Percentiles rank a stretch among this genome's conserved stretches.
Conservation (phyloP, 2,329 filamentous ascomycete genomes). For the Fusarium ambrosium region DNA sequence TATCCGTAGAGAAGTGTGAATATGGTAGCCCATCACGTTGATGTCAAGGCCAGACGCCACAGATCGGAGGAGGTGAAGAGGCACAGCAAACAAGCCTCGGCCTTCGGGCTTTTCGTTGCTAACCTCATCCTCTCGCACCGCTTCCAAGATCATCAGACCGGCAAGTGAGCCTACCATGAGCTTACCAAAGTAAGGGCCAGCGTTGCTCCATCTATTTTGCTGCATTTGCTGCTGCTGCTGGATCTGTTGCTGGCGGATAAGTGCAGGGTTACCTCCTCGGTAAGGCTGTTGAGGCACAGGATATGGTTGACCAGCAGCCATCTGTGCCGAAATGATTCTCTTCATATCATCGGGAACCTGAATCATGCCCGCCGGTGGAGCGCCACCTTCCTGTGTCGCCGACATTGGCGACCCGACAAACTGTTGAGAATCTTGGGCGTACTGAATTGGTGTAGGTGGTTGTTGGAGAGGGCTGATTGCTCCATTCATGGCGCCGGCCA, state of each 20-base stretch:
- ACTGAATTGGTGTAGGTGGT: slow-evolving; percentile 66
- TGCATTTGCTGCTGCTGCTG: slow-evolving; percentile 66
- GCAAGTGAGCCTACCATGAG: slow-evolving; percentile 94
- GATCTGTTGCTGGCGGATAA: slow-evolving; percentile 69
- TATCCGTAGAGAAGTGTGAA: slow-evolving; percentile 67
- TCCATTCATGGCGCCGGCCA: slow-evolving; percentile 78
- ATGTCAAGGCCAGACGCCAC: slow-evolving; percentile 64
- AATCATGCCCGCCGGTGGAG: slow-evolving; percentile 70
- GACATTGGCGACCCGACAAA: slow-evolving; percentile 62
- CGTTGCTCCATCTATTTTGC: slow-evolving; percentile 66
- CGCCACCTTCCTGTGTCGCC: slow-evolving; percentile 55
- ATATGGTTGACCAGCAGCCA: slow-evolving; percentile 68
- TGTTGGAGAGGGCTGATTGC: slow-evolving; percentile 68
- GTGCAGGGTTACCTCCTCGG: slow-evolving; percentile 56
- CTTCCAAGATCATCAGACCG: slow-evolving; percentile 92
- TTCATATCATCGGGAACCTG: slow-evolving; percentile 77
- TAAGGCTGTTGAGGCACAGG: slow-evolving; percentile 64
- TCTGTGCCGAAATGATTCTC: slow-evolving; percentile 70
- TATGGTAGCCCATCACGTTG: slow-evolving; percentile 67
- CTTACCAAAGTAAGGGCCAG: slow-evolving; percentile 74
- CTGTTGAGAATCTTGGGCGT: slow-evolving; percentile 58
- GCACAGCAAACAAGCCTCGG: slow-evolving; percentile 75
- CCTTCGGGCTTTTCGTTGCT: slow-evolving; percentile 74
- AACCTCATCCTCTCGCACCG: slow-evolving; percentile 76
- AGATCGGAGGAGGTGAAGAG: slow-evolving; percentile 68